These are phyloP conservation scores for Marasmius tenuissimus DNA, from an alignment of 1,284 basidiomycete genomes.

Conservation along the genomic window DNA sequence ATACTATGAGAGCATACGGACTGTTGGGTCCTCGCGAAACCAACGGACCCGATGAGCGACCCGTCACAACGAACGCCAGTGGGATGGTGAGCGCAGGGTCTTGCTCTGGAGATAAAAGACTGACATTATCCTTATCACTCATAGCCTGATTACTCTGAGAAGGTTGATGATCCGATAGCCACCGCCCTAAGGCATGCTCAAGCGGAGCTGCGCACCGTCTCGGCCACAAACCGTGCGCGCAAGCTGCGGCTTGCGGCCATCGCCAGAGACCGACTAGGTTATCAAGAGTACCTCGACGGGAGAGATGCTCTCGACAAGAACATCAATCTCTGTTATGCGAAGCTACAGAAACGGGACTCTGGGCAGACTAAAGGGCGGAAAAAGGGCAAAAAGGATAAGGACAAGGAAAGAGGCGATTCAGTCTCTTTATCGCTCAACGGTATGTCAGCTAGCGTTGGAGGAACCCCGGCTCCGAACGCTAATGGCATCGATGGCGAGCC, in stretches of 20 bases:
- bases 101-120: neutral
- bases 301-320: slow-evolving; percentile 84
- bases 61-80: slow-evolving; percentile 17
- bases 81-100: slow-evolving; percentile 44
- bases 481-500: slow-evolving; percentile 15
- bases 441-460: slow-evolving; percentile 24
- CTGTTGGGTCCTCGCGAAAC: slow-evolving; percentile 34
- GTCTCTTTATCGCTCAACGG: slow-evolving; percentile 18
- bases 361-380: neutral
- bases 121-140: slow-evolving; percentile 6
- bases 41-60: neutral
- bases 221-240: slow-evolving; percentile 81
- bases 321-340: slow-evolving; percentile 67
- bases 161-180: slow-evolving; percentile 92
- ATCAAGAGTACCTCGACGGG: slow-evolving; percentile 83
- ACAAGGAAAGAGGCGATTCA: slow-evolving; percentile 69
- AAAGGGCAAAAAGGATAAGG: slow-evolving; percentile 50
- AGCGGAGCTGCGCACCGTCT: slow-evolving; percentile 74
- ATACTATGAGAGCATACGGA: slow-evolving; percentile 73
- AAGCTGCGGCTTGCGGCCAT: slow-evolving; percentile 73
- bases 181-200: slow-evolving; percentile 89
- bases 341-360: slow-evolving; percentile 51
- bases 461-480: slow-evolving; percentile 12
- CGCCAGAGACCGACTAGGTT: slow-evolving; percentile 86
- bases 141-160: slow-evolving; percentile 75